A percentile compares a stretch with the other conserved stretches of the same genome.
Conservation (phyloP, 495 filamentous ascomycete species). For the Pyrenula massariospora region DNA sequence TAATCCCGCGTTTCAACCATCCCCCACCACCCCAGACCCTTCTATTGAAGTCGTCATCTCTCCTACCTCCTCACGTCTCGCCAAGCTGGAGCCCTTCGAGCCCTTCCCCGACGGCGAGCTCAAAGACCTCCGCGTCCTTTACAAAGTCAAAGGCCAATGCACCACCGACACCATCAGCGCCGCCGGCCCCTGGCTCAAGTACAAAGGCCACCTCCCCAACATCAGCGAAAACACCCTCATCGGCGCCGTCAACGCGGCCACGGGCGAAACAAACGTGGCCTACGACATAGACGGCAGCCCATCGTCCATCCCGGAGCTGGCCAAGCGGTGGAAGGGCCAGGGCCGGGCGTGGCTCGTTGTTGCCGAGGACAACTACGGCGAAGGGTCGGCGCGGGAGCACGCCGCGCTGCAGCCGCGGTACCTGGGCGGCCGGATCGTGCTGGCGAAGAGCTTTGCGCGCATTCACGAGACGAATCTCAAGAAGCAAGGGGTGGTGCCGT, state of each 20-base stretch:
- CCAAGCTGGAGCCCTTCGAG: conserved; percentile 80
- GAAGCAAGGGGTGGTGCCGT: conserved; percentile 93
- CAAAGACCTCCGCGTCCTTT: conserved; percentile 62
- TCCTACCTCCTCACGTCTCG: conserved; percentile 77
- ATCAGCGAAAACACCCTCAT: conserved; percentile 95
- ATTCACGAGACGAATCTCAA: conserved; percentile 99
- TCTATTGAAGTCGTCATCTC: conserved; percentile 58
- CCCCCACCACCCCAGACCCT: conserved; percentile 55
- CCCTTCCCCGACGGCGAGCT: conserved; percentile 72
- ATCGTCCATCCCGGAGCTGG: conserved; percentile 71
- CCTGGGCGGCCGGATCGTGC: conserved; percentile 76
- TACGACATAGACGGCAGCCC: conserved; percentile 64
- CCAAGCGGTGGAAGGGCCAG: conserved; percentile 62
- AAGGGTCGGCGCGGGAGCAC: conserved; percentile 89
- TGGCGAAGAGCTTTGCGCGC: conserved; percentile 84
- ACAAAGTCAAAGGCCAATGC: conserved; percentile 95
- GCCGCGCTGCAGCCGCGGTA: conserved; percentile 94
- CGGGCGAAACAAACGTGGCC: conserved; percentile 81
- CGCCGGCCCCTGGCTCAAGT: conserved; percentile 95
- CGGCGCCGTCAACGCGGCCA: conserved; percentile 82
- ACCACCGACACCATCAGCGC: conserved; percentile 98
- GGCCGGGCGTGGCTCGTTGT: conserved; percentile 79
- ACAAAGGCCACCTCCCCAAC: conserved; percentile 97
- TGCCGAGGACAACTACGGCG: conserved; percentile 96
- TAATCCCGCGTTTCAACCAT: conserved; percentile 62